phyloP scores from a whole-genome alignment of 2,329 filamentous ascomycete species.

The Diaporthe capsici region DNA sequence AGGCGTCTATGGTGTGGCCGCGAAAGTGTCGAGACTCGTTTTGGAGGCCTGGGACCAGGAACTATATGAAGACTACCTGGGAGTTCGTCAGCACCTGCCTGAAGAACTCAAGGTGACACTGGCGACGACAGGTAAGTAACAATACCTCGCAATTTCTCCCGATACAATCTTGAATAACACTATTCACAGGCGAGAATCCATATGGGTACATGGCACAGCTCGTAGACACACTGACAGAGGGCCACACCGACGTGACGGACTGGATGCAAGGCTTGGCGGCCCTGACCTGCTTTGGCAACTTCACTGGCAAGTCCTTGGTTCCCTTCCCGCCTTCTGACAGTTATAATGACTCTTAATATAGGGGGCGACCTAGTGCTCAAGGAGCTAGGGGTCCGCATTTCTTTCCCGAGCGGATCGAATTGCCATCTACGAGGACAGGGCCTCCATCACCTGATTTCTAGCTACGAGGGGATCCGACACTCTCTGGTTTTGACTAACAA shows the following conservation, averaged over 20 bases:
- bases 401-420: not conserved
- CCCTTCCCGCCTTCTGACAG: not conserved
- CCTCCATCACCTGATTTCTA: not conserved
- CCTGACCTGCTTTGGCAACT: not conserved
- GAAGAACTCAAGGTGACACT: not conserved
- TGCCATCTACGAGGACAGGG: not conserved
- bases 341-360: not conserved
- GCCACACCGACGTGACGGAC: not conserved
- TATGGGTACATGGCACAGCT: constrained; percentile 3
- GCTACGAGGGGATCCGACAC: not conserved
- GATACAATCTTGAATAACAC: not conserved
- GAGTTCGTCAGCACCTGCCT: not conserved
- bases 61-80: not conserved
- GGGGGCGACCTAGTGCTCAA: not conserved
- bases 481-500: not conserved
- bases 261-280: not conserved
- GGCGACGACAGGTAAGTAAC: not conserved
- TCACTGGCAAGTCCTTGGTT: not conserved
- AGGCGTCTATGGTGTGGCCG: not conserved
- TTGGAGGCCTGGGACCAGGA: not conserved
- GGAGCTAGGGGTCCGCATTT: not conserved
- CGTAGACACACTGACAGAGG: not conserved
- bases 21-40: not conserved
- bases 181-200: not conserved
- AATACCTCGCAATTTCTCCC: no score